phyloP scores from a whole-genome alignment of 805 yeast genomes.

The Cyberlindnera xylosilytica region DNA sequence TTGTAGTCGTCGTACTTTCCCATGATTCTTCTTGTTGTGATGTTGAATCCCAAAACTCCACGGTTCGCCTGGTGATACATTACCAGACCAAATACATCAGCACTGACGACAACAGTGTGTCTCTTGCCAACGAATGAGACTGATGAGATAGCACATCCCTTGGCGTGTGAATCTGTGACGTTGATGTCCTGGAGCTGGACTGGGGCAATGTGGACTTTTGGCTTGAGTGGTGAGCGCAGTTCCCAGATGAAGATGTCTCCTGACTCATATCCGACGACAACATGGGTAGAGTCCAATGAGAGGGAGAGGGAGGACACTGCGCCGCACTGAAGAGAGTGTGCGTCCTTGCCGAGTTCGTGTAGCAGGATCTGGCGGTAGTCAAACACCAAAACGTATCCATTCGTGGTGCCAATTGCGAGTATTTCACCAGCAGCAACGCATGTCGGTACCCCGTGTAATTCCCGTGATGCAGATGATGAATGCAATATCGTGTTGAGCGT shows the following conservation, averaged over 20 bases:
- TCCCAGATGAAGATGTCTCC: constrained; percentile 77
- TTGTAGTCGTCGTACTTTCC: constrained; percentile 41
- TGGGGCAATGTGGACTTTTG: constrained; percentile 25
- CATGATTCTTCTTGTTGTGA: constrained; percentile 45
- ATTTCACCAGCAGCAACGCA: constrained; percentile 41
- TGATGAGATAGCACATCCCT: constrained; percentile 35
- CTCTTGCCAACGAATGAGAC: constrained; percentile 47
- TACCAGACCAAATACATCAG: constrained; percentile 56
- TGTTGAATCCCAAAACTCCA: constrained; percentile 49
- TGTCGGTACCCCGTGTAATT: constrained; percentile 50
- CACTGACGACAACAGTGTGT: constrained; percentile 53
- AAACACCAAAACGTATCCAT: constrained; percentile 64
- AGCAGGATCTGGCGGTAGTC: constrained; percentile 62
- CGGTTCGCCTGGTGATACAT: constrained; percentile 63
- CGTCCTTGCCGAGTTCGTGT: constrained; percentile 35
- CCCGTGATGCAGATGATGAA: constrained; percentile 28
- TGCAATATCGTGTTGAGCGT: constrained; percentile 35
- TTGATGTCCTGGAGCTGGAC: constrained; percentile 11
- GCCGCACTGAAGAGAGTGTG: constrained; percentile 36
- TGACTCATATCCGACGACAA: constrained; percentile 64
- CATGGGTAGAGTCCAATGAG: constrained; percentile 64
- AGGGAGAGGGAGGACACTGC: constrained; percentile 53
- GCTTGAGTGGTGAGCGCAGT: constrained; percentile 27
- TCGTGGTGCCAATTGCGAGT: constrained; percentile 66
- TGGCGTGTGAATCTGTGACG: constrained; percentile 31